Percentiles rank a stretch among this genome's conserved stretches.
phyloP scores from a whole-genome alignment of 2,329 filamentous ascomycete species.

The Coniochaeta sp. region DNA sequence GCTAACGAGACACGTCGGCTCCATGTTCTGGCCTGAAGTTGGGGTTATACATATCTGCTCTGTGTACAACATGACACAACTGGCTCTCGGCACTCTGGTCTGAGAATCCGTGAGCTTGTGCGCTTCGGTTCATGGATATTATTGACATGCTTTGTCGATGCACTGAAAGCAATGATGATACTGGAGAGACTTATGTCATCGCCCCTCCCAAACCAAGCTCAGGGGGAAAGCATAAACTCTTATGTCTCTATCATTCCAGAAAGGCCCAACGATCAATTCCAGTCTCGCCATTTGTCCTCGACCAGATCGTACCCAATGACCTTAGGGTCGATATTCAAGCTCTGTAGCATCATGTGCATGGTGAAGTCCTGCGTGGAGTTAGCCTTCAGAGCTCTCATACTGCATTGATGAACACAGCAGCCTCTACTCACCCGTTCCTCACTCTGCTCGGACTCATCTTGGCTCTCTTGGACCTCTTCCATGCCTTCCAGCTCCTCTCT shows the following conservation, averaged over 20 bases:
- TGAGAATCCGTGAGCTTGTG: too few relatives aligned
- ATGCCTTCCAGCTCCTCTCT: conserved; percentile 11
- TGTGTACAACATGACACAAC: too few relatives aligned
- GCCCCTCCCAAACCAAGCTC: neutral
- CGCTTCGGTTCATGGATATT: too few relatives aligned
- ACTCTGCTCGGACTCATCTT: conserved; percentile 4
- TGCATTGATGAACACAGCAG: conserved; percentile 2
- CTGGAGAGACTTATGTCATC: neutral
- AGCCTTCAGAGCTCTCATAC: neutral
- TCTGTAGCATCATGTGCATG: conserved; percentile 29
- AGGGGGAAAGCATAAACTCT: neutral
- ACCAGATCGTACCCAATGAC: conserved; percentile 24
- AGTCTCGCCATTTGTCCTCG: conserved; percentile 20
- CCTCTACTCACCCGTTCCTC: conserved; percentile 4
- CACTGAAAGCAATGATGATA: neutral
- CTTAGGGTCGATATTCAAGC: conserved; percentile 25
- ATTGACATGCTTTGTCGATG: neutral
- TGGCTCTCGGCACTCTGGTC: too few relatives aligned
- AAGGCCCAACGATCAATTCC: neutral
- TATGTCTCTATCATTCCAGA: neutral
- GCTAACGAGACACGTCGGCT: too few relatives aligned
- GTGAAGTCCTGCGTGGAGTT: conserved; percentile 21
- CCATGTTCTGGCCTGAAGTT: too few relatives aligned
- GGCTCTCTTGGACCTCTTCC: neutral
- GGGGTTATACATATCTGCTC: too few relatives aligned